These are phyloP conservation scores for Mortierella claussenii DNA, from an alignment of 192 early-diverging fungal genomes.

Conservation along the genomic window DNA sequence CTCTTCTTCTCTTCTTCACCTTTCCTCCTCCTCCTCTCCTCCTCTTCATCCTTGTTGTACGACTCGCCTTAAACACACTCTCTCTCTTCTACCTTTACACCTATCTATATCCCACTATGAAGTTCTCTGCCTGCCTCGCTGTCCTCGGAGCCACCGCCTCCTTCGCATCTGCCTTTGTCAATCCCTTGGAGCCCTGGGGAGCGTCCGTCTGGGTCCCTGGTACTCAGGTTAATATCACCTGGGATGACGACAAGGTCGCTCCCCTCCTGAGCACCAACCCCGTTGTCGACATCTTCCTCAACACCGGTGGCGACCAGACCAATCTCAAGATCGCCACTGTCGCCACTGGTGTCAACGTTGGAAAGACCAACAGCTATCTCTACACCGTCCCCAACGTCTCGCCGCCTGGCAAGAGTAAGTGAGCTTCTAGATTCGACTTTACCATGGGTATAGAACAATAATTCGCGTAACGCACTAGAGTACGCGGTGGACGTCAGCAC, in stretches of 20 bases:
- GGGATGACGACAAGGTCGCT: conserved; percentile 10
- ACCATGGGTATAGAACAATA: neutral
- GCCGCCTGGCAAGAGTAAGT: conserved; percentile 49
- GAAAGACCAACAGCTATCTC: neutral
- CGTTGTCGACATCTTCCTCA: conserved; percentile 39
- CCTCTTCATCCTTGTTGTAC: neutral
- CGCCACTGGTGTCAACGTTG: conserved; percentile 9
- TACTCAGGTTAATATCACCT: conserved; percentile 33
- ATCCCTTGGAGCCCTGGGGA: conserved; percentile 29
- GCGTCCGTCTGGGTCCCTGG: conserved; percentile 17
- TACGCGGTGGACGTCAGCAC: too few species aligned
- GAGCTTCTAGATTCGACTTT: neutral
- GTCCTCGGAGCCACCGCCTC: conserved; percentile 22
- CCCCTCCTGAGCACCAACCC: conserved; percentile 24
- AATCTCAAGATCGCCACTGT: conserved; percentile 17
- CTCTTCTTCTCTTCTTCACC: conserved; percentile 2
- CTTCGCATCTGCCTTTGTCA: conserved; percentile 36
- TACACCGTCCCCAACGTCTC: conserved; percentile 33
- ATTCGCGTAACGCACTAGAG: neutral
- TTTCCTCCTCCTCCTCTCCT: neutral
- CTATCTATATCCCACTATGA: conserved; percentile 43
- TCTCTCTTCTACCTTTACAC: too few species aligned
- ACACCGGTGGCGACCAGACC: conserved; percentile 24
- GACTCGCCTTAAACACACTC: too few species aligned
- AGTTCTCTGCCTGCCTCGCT: conserved; percentile 26